These are phyloP conservation scores for Botrytis byssoidea DNA, from an alignment of 2,329 filamentous ascomycete species.

Conservation along the genomic window DNA sequence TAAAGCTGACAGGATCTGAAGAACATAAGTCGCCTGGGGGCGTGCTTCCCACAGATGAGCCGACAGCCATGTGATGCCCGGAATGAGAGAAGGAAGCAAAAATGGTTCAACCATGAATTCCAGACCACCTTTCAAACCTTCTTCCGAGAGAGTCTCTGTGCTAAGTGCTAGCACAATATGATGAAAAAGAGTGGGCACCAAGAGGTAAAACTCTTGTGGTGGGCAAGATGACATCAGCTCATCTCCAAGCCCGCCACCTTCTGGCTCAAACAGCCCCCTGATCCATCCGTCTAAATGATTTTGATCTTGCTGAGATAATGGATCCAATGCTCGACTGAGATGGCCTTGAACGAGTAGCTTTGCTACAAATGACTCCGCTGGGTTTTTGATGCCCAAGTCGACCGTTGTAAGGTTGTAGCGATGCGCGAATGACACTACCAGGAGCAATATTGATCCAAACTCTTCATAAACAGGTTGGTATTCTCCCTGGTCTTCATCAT, in stretches of 20 bases:
- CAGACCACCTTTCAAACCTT: slow-evolving; percentile 70
- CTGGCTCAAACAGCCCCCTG: slow-evolving; percentile 71
- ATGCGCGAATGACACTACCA: slow-evolving; percentile 72
- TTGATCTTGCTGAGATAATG: slow-evolving; percentile 62
- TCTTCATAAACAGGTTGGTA: slow-evolving; percentile 86
- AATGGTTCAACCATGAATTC: slow-evolving; percentile 82
- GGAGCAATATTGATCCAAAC: slow-evolving; percentile 72
- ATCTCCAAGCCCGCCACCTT: slow-evolving; percentile 71
- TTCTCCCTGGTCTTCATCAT: slow-evolving; percentile 80
- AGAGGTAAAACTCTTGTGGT: slow-evolving; percentile 77
- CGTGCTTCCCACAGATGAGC: slow-evolving; percentile 67
- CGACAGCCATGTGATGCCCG: slow-evolving; percentile 69
- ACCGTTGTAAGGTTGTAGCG: slow-evolving; percentile 65
- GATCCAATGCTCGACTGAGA: slow-evolving; percentile 54
- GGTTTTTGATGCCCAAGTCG: slow-evolving; percentile 59
- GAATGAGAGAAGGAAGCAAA: slow-evolving; percentile 73
- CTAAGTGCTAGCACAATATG: slow-evolving; percentile 71
- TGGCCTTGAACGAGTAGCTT: slow-evolving; percentile 62
- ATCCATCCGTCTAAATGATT: slow-evolving; percentile 73
- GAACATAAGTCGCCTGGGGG: slow-evolving; percentile 63
- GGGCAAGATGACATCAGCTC: slow-evolving; percentile 79
- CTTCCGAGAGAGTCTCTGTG: slow-evolving; percentile 63
- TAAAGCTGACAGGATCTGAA: slow-evolving; percentile 71
- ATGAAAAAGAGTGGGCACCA: slow-evolving; percentile 74
- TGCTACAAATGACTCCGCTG: slow-evolving; percentile 63